phyloP scores from a whole-genome alignment of 495 filamentous ascomycete species.

The Amphirosellinia nigrospora region DNA sequence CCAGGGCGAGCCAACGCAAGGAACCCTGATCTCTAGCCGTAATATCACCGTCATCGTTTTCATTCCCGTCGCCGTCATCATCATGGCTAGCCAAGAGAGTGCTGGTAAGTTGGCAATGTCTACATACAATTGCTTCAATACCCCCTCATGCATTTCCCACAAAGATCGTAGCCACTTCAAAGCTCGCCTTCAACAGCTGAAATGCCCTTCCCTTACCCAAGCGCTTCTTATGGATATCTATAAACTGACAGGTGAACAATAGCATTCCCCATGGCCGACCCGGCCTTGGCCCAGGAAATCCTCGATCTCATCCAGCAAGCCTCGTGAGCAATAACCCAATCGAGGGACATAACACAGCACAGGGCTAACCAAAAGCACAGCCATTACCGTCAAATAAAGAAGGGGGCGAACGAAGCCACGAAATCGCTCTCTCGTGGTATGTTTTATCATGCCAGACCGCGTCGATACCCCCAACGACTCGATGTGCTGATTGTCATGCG shows the following conservation, averaged over 20 bases:
- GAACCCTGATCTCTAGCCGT: constrained; percentile 64
- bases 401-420: constrained; percentile 68
- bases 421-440: constrained; percentile 41
- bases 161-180: neutral
- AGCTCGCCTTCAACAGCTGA: too few relatives aligned
- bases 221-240: neutral
- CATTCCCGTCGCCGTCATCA: constrained; percentile 30
- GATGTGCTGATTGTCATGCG: constrained; percentile 28
- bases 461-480: neutral
- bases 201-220: too few relatives aligned
- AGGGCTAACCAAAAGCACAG: constrained; percentile 28
- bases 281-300: constrained; percentile 76
- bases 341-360: neutral
- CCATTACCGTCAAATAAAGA: constrained; percentile 85
- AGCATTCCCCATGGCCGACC: constrained; percentile 93
- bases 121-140: neutral
- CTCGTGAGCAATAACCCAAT: constrained; percentile 42
- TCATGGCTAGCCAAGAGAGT: constrained; percentile 59
- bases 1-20: constrained; percentile 68
- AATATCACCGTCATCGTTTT: too few relatives aligned
- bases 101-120: constrained; percentile 40
- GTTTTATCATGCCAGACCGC: neutral
- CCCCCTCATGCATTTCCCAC: neutral
- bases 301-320: constrained; percentile 90
- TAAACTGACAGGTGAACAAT: neutral